A percentile compares a stretch with the other conserved stretches of the same genome.
These are phyloP conservation scores for Parasarocladium wereldwijsianum DNA, from an alignment of 2,329 filamentous ascomycete genomes.

Conservation along the genomic window DNA sequence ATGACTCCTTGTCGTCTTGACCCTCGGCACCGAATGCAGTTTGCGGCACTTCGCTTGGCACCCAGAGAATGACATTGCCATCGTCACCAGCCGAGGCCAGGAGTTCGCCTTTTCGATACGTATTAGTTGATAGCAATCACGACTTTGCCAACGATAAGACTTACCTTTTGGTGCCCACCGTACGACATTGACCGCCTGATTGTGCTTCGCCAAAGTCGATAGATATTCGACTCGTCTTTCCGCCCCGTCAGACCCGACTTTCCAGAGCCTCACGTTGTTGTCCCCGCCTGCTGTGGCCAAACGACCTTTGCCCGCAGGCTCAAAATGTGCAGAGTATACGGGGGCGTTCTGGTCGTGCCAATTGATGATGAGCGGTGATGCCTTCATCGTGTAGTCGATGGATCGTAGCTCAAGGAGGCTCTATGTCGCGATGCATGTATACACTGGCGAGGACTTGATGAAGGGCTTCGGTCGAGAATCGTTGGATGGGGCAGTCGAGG, in stretches of 20 bases:
- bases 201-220: slow-evolving; percentile 83
- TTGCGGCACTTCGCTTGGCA: slow-evolving; percentile 64
- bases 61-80: slow-evolving; percentile 93
- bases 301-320: slow-evolving; percentile 79
- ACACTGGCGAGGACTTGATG: no score
- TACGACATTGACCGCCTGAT: slow-evolving; percentile 95
- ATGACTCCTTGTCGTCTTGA: slow-evolving; percentile 88
- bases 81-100: slow-evolving; percentile 94
- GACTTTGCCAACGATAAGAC: slow-evolving; percentile 9
- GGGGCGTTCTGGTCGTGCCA: slow-evolving; percentile 97
- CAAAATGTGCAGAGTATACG: slow-evolving; percentile 95
- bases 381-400: slow-evolving; percentile 64
- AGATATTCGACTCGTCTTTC: slow-evolving; percentile 84
- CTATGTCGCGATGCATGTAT: slow-evolving; percentile 15
- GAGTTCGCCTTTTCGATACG: slow-evolving; percentile 53
- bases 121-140: slow-evolving; percentile 5
- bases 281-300: slow-evolving; percentile 91
- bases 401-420: slow-evolving; percentile 10
- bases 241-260: slow-evolving; percentile 69
- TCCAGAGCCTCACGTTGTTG: slow-evolving; percentile 94
- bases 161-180: slow-evolving; percentile 87
- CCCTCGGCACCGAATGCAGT: slow-evolving; percentile 67
- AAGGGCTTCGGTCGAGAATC: no score
- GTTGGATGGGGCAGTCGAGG: no score
- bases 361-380: slow-evolving; percentile 87